Conservation (phyloP, 257 asterid genomes). For the Gardenia jasminoides region DNA sequence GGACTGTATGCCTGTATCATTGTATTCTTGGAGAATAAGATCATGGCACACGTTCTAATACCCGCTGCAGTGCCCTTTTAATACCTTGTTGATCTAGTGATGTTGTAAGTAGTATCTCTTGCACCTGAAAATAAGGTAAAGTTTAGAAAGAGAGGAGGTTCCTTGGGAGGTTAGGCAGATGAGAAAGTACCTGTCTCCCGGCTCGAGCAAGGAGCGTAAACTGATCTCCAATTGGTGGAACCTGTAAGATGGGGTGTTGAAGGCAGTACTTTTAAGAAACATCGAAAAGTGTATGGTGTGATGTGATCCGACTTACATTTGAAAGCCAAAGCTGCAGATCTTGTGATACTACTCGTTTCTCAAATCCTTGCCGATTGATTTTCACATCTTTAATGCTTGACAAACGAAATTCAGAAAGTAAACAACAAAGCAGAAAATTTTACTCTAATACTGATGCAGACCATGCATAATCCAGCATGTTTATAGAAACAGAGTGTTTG, state of each 20-base stretch:
- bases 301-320: constrained; percentile 50
- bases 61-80: constrained; percentile 74
- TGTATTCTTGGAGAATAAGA: not conserved
- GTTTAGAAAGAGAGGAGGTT: not conserved
- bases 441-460: not conserved
- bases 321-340: constrained; percentile 99
- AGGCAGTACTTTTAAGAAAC: not conserved
- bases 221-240: constrained; percentile 69
- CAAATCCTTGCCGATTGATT: constrained; percentile 87
- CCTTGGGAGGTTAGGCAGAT: not conserved
- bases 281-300: not conserved
- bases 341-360: constrained; percentile 91
- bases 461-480: not conserved
- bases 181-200: constrained; percentile 72
- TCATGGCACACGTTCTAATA: constrained; percentile 83
- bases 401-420: constrained; percentile 8
- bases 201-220: constrained; percentile 96
- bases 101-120: constrained; percentile 85
- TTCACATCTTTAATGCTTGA: constrained; percentile 58
- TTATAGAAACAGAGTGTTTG: too few relatives aligned
- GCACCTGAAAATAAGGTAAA: constrained; percentile 51
- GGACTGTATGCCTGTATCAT: constrained; percentile 9
- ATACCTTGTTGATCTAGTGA: constrained; percentile 94
- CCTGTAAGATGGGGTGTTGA: constrained; percentile 38
- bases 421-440: not conserved